These are phyloP conservation scores for Aphanoascus verrucosus DNA, from an alignment of 2,329 filamentous ascomycete species.

Conservation along the genomic window DNA sequence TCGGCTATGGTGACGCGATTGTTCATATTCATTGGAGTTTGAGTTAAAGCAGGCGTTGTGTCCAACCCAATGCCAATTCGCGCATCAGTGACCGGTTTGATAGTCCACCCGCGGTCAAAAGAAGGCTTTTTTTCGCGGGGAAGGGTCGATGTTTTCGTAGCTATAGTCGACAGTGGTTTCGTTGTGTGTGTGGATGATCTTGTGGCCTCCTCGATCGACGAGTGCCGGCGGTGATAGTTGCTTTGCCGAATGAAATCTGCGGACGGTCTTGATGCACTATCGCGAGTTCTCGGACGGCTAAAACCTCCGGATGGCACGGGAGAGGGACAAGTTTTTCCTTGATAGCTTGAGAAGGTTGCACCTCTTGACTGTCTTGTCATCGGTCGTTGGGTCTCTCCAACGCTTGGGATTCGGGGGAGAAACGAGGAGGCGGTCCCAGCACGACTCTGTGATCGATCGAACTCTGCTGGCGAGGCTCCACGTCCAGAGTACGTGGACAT, in stretches of 20 bases:
- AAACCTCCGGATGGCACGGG: slow-evolving; percentile 26
- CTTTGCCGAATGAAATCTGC: slow-evolving; percentile 72
- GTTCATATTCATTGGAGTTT: slow-evolving; percentile 25
- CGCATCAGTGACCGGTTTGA: slow-evolving; percentile 32
- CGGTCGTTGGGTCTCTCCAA: slow-evolving; percentile 21
- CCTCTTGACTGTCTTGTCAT: slow-evolving; percentile 11
- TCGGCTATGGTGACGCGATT: slow-evolving; percentile 25
- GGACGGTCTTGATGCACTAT: slow-evolving; percentile 50
- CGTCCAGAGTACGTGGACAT: slow-evolving; percentile 34
- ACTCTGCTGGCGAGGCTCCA: slow-evolving; percentile 34
- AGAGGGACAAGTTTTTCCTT: slow-evolving; percentile 17
- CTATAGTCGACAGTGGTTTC: slow-evolving; percentile 16
- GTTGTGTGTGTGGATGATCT: slow-evolving; percentile 19
- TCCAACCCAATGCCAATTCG: slow-evolving; percentile 29
- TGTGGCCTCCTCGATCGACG: slow-evolving; percentile 63
- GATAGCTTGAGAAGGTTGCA: slow-evolving; percentile 11
- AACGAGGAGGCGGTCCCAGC: slow-evolving; percentile 30
- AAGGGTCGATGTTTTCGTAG: slow-evolving; percentile 22
- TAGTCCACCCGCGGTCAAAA: slow-evolving; percentile 50
- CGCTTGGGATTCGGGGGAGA: slow-evolving; percentile 36
- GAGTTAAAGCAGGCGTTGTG: slow-evolving; percentile 21
- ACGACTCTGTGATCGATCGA: slow-evolving; percentile 34
- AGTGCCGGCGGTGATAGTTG: slow-evolving; percentile 76
- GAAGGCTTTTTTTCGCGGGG: slow-evolving; percentile 47
- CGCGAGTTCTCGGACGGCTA: slow-evolving; percentile 33